Base-by-base conservation (phyloP, 768 basidiomycete species). In the Astraeus odoratus region DNA sequence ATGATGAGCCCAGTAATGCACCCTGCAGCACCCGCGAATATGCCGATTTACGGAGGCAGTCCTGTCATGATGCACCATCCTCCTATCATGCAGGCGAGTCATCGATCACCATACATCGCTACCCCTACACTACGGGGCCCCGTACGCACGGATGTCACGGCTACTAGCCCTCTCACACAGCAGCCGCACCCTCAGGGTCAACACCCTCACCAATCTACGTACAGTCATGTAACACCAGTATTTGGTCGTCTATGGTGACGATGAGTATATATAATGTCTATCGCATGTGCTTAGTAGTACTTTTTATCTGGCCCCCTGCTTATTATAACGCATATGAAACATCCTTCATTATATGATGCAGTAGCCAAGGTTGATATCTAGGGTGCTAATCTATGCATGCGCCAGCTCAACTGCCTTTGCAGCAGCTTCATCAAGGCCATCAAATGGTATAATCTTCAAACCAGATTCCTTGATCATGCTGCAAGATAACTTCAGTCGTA, bases 391-490 rank as follows among this genome's bases (percentile, higher is more conserved):
- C 67, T 76, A 78, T 59, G 59, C 63, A 43, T 51, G 53, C 36
- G 85, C 83, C 39, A 89, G 64, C 64, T 84, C 67, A 38, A 85
- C 88, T 36, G 90, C 89, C 49, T 78, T 76, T 59, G 82, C 74
- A 15, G 89, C 91, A 48, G 95, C 95, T 51, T 92, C 88, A 57
- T 98, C 96, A 22, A 98, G 76, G 55, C 83, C 80, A 55, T 98
- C 95, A 64, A 88, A 94, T 27, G 96, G 79, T 62, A 84, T 81
- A 60, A 99, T 99, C 70, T 91, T 86, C 54, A 98, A 68, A 22
- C 93, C 93, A 26, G 90, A 94, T 35, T 90, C 78, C 59, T 72
- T 81, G 67, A 98, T 97, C 85, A 97, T 87, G 60, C 94, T 97
- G 53, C 23, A 13, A 8, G 4, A 24, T 42, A 34, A 38, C n/a